phyloP scores from a whole-genome alignment of 305 asterid species.

The Striga hermonthica region DNA sequence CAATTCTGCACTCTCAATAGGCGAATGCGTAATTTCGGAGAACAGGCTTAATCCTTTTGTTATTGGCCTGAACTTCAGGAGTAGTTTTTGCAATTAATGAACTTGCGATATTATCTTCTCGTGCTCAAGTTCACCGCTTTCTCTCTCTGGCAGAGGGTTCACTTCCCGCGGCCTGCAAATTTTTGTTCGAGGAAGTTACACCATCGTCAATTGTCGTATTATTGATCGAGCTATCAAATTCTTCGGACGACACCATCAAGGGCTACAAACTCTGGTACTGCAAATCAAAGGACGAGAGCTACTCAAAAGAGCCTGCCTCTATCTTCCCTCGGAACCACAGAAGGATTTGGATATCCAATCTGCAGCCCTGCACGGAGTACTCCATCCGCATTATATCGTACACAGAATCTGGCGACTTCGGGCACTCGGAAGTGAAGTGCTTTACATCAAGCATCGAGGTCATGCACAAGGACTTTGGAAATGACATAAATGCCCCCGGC shows the following conservation, averaged over 20 bases:
- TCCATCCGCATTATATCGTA: conserved; percentile 76
- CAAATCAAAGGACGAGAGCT: conserved; percentile 50
- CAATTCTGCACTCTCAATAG: too few species aligned
- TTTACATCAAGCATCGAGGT: conserved; percentile 83
- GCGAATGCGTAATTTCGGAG: too few species aligned
- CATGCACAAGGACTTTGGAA: conserved; percentile 42
- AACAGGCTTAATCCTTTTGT: too few species aligned
- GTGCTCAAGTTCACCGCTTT: conserved; percentile 23
- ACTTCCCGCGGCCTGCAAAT: conserved; percentile 90
- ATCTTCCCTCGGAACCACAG: conserved; percentile 65
- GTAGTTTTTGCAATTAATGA: neutral
- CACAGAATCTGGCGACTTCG: conserved; percentile 59
- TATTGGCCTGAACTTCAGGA: neutral
- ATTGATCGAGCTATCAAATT: conserved; percentile 63
- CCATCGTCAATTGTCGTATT: conserved; percentile 67
- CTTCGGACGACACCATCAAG: conserved; percentile 41
- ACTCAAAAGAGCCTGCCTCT: conserved; percentile 56
- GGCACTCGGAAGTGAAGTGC: conserved; percentile 93
- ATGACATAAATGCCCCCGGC: neutral
- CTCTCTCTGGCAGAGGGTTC: conserved; percentile 66
- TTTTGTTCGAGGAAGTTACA: conserved; percentile 80
- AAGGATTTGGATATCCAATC: conserved; percentile 75
- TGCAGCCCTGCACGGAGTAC: conserved; percentile 91
- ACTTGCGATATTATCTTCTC: conserved; percentile 14
- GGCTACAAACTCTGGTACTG: conserved; percentile 70